phyloP scores from a whole-genome alignment of 1,284 basidiomycete species.

The Gymnopus androsaceus region DNA sequence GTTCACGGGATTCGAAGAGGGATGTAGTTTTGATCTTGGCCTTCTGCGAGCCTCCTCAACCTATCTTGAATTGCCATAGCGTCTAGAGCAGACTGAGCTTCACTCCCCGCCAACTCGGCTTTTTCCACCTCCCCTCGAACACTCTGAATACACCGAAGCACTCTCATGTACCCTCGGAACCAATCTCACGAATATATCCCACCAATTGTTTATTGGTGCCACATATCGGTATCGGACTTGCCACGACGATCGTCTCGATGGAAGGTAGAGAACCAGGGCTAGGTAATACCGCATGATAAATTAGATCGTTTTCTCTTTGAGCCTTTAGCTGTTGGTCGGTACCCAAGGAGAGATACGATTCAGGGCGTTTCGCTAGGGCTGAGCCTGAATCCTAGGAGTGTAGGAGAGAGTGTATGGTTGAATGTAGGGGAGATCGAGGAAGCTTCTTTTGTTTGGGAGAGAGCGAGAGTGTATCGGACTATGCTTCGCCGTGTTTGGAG shows the following conservation, averaged over 20 bases:
- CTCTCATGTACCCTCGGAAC: conserved; percentile 96
- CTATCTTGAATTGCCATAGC: conserved; percentile 80
- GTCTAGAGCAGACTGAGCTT: conserved; percentile 81
- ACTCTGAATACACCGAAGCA: conserved; percentile 95
- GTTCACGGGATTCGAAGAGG: conserved; percentile 66
- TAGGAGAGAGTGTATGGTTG: conserved; percentile 73
- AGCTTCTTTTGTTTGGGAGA: conserved; percentile 85
- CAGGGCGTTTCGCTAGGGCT: conserved; percentile 80
- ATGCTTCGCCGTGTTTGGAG: conserved; percentile 88
- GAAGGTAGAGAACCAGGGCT: conserved; percentile 77
- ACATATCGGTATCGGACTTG: conserved; percentile 83
- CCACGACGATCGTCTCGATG: conserved; percentile 81
- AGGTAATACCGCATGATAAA: conserved; percentile 95
- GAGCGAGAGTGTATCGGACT: conserved; percentile 79
- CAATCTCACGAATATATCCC: conserved; percentile 86
- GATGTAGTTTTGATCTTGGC: conserved; percentile 76
- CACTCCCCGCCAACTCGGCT: conserved; percentile 81
- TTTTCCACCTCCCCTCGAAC: conserved; percentile 89
- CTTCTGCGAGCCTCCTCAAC: conserved; percentile 71
- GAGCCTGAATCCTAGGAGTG: conserved; percentile 87
- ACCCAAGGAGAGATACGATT: conserved; percentile 79
- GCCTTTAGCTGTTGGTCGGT: conserved; percentile 78
- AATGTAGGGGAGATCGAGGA: conserved; percentile 72
- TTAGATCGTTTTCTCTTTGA: conserved; percentile 92
- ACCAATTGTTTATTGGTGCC: conserved; percentile 94